Evolutionary conservation across 2,329 filamentous ascomycete genomes (phyloP), one percentile per base, ranked within the genome.

Genomic region (Diaporthe batatas): DNA sequence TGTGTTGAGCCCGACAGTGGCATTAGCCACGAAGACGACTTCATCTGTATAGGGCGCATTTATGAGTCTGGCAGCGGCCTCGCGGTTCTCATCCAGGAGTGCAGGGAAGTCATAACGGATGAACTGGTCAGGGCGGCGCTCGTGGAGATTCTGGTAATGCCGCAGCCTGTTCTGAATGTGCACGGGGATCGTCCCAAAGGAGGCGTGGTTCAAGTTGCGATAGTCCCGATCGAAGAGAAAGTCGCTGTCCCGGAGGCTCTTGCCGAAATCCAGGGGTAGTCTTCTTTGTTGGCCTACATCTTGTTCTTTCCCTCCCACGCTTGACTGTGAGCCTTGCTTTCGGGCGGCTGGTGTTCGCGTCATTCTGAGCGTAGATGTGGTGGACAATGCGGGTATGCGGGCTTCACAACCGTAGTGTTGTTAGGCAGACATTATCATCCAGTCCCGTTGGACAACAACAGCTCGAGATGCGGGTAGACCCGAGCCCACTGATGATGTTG

Each of bases 141-240:
- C 95, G 47, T 86, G 84, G 5, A 85, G 83, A 74, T 92, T 88
- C 79, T 95, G 92, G 78, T 92, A 93, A n/a, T 85, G 78, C 21
- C 88, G 90, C 25, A 92, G 86, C 65, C 86, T 86, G 18, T 87
- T 82, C 21, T 87, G 88, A 73, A 98, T 86, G 25, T 83, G 79
- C 12, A 82, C 84, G 4, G 95, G 95, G 77, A 92, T 91, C 2
- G 92, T 91, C 44, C 95, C 95, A 79, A 94, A 98, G 0, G 94
- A 97, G 64, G 94, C 93, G 44, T 97, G 92, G 80, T 97, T 97
- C 69, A 97, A 83, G 79, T 94, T 95, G 68, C 85, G 86, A 80
- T 90, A 94, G n/a, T 85, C 84, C 0, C 89, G 86, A 62, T 91
- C 89, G 73, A 95, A 89, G n/a, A 90, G 82, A 79, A 96, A 96